Evolutionary conservation across 768 basidiomycete genomes (phyloP), one percentile per base, ranked within the genome.

Genomic region (Boletus coccyginus): DNA sequence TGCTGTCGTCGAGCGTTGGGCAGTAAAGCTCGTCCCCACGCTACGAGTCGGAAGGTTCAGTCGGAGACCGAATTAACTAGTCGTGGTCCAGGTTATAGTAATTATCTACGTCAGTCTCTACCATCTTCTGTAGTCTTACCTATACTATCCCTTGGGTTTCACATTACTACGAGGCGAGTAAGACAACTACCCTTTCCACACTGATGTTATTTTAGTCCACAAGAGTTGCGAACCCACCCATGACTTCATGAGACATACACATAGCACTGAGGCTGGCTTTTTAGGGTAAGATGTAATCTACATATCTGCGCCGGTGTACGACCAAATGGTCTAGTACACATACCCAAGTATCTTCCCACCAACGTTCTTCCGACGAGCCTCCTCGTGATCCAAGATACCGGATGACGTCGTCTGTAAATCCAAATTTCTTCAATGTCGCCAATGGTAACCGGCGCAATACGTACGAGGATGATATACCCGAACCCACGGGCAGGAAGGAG

Each of bases 371-470:
- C 94, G 88, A 78, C 96, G 87, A 45, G 96, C 96, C 81, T 98
- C 96, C 74, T 97, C 94, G 74, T 99, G 97, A 78, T 98, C 97
- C 72, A 98, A 83, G 75, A 98, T 99, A 62, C 97, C 97, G 17
- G 94, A 93, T 19, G 94, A 96, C 48, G 96, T 98, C 63, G 96
- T 99, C 92, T 94, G 56, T 2, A 51, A 19, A 53, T 5, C 24
- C 32, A 42, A 43, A 32, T 41, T 14, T 24, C 27, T 46, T 63
- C 5, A 55, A 32, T 19, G n/a, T 32, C 14, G 35, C 12, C 7
- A 31, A 55, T 32, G 38, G 50, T 11, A 16, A 31, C 0, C 0
- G 2, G 9, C 16, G 21, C 19, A 27, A 21, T 1, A 81, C 88
- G 38, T 57, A 93, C 92, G 59, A 98, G 81, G 77, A 98, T 97